phyloP scores from a whole-genome alignment of 2,329 filamentous ascomycete genomes.

The Nectriaceae sp. region DNA sequence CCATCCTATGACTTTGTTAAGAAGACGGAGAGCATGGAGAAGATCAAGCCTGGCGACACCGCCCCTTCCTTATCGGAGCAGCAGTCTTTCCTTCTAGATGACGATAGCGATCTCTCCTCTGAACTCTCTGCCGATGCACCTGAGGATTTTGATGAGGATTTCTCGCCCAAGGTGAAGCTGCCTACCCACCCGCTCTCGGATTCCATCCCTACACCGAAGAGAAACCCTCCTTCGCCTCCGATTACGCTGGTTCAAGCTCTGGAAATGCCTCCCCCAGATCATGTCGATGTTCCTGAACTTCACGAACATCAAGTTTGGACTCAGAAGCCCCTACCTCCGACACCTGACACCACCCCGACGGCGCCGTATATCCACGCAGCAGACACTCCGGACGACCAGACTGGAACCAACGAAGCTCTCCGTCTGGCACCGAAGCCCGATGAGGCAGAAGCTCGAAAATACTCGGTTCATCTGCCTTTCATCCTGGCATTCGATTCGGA shows the following conservation, averaged over 20 bases:
- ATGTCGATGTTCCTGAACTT: constrained; percentile 24
- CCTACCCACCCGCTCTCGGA: constrained; percentile 38
- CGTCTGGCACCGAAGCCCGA: constrained; percentile 37
- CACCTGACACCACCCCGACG: constrained; percentile 52
- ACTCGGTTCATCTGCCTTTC: constrained; percentile 71
- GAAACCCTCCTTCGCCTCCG: constrained; percentile 31
- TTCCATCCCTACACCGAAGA: constrained; percentile 31
- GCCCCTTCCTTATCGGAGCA: constrained; percentile 32
- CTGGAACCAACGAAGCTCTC: constrained; percentile 37
- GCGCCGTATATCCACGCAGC: constrained; percentile 36
- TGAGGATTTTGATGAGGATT: constrained; percentile 28
- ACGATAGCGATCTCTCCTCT: constrained; percentile 63
- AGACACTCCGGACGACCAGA: constrained; percentile 19
- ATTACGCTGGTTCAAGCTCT: constrained; percentile 29
- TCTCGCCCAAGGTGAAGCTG: constrained; percentile 24
- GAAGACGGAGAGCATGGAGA: constrained; percentile 54
- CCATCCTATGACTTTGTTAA: constrained; percentile 57
- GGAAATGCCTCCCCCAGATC: constrained; percentile 28
- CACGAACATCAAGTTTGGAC: constrained; percentile 27
- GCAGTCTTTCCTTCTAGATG: constrained; percentile 47
- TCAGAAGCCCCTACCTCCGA: constrained; percentile 34
- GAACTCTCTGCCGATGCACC: constrained; percentile 58
- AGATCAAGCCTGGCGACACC: constrained; percentile 40
- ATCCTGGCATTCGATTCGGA: constrained; percentile 80
- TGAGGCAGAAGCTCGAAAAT: constrained; percentile 36